These are phyloP conservation scores for Penicillium ochrochloron DNA, from an alignment of 495 filamentous ascomycete genomes.

Conservation along the genomic window DNA sequence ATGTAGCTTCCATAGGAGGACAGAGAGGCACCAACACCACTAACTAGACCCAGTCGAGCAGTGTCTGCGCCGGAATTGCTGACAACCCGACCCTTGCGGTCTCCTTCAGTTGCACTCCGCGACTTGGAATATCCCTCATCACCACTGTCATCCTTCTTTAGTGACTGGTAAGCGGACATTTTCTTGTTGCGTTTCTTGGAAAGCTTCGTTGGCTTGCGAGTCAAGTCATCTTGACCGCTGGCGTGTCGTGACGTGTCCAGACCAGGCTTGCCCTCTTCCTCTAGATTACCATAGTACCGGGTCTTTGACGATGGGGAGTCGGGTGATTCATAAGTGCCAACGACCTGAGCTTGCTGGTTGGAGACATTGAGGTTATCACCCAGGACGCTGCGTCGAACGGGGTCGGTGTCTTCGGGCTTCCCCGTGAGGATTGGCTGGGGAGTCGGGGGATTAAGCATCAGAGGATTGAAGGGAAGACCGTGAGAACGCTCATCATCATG, in stretches of 20 bases:
- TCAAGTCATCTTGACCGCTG: conserved; percentile 26
- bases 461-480: conserved; percentile 49
- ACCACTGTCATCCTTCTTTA: conserved; percentile 43
- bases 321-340: conserved; percentile 18
- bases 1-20: conserved; percentile 64
- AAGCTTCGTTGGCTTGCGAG: conserved; percentile 38
- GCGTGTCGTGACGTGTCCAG: conserved; percentile 32
- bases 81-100: conserved; percentile 53
- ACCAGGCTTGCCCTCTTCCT: conserved; percentile 30
- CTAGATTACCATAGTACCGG: conserved; percentile 46
- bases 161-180: conserved; percentile 37
- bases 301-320: conserved; percentile 34
- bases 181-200: conserved; percentile 42
- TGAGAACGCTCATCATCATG: conserved; percentile 39
- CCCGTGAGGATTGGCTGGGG: conserved; percentile 42
- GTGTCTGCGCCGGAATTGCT: conserved; percentile 57
- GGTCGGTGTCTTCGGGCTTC: conserved; percentile 30
- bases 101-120: conserved; percentile 32
- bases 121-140: conserved; percentile 23
- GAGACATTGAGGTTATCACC: conserved; percentile 43
- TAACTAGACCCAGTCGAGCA: conserved; percentile 15
- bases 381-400: conserved; percentile 36
- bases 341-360: conserved; percentile 26
- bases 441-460: conserved; percentile 59
- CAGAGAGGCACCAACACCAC: conserved; percentile 35